phyloP scores from a whole-genome alignment of 2,329 filamentous ascomycete genomes.

The Xylariaceae sp. region DNA sequence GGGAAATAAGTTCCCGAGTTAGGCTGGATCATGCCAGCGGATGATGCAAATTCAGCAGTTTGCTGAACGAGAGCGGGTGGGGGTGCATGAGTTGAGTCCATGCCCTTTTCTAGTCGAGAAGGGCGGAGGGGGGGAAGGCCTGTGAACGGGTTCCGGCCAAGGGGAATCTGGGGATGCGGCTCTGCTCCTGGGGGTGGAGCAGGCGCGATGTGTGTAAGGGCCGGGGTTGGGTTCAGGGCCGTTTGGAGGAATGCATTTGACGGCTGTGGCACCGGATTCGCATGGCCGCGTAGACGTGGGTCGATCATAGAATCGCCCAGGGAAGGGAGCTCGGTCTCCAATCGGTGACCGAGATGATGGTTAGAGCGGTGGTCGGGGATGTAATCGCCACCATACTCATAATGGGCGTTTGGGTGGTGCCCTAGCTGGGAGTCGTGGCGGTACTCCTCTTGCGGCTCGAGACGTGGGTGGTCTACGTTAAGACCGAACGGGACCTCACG shows the following conservation, averaged over 20 bases:
- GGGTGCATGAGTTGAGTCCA: constrained; percentile 23
- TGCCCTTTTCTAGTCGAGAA: constrained; percentile 32
- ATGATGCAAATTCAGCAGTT: constrained; percentile 28
- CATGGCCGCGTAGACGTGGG: constrained; percentile 25
- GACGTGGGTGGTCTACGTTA: constrained; percentile 10
- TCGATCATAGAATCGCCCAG: constrained; percentile 28
- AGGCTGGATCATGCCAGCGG: constrained; percentile 29
- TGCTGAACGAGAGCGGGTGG: constrained; percentile 19
- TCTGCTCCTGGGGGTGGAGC: constrained; percentile 26
- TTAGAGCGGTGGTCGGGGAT: constrained; percentile 10
- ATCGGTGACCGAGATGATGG: constrained; percentile 12
- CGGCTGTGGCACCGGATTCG: constrained; percentile 20
- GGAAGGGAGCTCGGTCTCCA: constrained; percentile 8
- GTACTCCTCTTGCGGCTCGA: constrained; percentile 15
- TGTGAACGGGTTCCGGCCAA: constrained; percentile 33
- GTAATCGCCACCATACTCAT: constrained; percentile 14
- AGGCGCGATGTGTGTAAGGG: constrained; percentile 30
- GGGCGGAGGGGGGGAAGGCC: constrained; percentile 35
- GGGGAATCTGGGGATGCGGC: constrained; percentile 10
- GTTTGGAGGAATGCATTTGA: constrained; percentile 36
- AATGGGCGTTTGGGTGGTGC: constrained; percentile 7
- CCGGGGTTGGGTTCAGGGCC: constrained; percentile 33
- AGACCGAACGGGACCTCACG: constrained; percentile 14
- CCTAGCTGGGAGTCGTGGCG: constrained; percentile 12
- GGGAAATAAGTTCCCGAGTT: constrained; percentile 36